These are phyloP conservation scores for Pyrus bretschneideri DNA, from an alignment of 306 rosid genomes.

Conservation along the genomic window DNA sequence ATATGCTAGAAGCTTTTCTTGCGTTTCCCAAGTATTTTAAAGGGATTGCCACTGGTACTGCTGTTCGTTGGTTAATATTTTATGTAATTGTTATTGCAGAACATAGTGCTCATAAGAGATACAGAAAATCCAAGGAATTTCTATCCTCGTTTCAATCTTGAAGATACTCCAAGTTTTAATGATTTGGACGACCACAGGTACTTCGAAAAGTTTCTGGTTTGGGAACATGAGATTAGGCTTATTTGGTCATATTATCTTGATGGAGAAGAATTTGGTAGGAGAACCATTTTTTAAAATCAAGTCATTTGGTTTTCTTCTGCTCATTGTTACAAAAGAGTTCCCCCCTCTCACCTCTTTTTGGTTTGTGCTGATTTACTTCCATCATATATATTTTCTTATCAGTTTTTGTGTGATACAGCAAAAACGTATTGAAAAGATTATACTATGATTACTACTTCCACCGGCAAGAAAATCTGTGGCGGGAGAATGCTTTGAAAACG, in stretches of 20 bases:
- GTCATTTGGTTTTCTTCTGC: background rate
- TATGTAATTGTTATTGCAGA: conserved; percentile 48
- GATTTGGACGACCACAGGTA: conserved; percentile 91
- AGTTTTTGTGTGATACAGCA: conserved; percentile 42
- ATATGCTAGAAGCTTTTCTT: background rate
- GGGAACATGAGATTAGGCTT: background rate
- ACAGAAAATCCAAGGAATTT: conserved; percentile 74
- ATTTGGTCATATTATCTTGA: background rate
- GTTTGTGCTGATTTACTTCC: conserved; percentile 2
- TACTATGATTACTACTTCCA: conserved; percentile 91
- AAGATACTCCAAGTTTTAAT: conserved; percentile 75
- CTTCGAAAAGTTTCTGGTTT: conserved; percentile 4
- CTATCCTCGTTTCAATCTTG: conserved; percentile 94
- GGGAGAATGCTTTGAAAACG: conserved; percentile 86
- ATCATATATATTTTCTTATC: conserved; percentile 11
- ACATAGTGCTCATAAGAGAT: conserved; percentile 76
- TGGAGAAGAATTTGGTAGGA: background rate
- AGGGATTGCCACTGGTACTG: conserved; percentile 1
- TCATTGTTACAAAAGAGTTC: background rate
- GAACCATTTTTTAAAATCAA: too few species aligned
- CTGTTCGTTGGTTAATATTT: conserved; percentile 15
- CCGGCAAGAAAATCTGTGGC: conserved; percentile 95
- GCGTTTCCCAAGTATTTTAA: background rate
- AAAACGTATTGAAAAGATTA: conserved; percentile 67
- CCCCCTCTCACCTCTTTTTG: background rate